Percentiles rank a stretch among this genome's conserved stretches.
These are phyloP conservation scores for Boletus huronensis DNA, from an alignment of 768 basidiomycete genomes.

Conservation along the genomic window DNA sequence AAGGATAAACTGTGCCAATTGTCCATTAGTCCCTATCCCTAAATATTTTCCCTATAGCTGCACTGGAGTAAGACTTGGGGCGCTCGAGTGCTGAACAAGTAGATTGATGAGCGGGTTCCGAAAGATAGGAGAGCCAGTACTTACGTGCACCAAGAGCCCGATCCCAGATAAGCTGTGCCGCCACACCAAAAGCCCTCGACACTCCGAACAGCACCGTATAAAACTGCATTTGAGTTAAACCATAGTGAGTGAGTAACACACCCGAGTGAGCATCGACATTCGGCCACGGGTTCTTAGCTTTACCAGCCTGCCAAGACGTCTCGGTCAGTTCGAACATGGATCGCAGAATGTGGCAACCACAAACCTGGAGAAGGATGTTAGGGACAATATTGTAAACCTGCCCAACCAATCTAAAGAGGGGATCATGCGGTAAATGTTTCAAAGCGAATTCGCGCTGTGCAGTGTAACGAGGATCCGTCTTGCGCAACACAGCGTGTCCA, in stretches of 20 bases:
- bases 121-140: constrained; percentile 28
- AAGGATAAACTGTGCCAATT: background rate
- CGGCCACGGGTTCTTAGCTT: constrained; percentile 93
- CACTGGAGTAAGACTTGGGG: constrained; percentile 87
- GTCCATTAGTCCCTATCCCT: constrained; percentile 32
- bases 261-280: constrained; percentile 98
- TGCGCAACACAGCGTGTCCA: constrained; percentile 81
- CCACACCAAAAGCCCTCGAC: constrained; percentile 89
- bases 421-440: constrained; percentile 81
- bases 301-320: constrained; percentile 64
- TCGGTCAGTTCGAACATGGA: background rate
- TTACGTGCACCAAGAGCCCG: constrained; percentile 87
- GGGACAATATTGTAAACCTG: constrained; percentile 89
- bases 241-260: constrained; percentile 81
- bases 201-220: constrained; percentile 98
- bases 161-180: constrained; percentile 90
- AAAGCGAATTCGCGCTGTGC: constrained; percentile 88
- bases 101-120: background rate
- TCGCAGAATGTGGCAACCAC: background rate
- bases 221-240: constrained; percentile 87
- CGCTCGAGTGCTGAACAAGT: constrained; percentile 68
- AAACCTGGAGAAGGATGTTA: constrained; percentile 79
- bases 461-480: constrained; percentile 90
- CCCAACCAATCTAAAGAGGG: constrained; percentile 91
- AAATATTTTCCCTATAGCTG: constrained; percentile 78